Percentiles rank a stretch among this genome's conserved stretches.
Evolutionary conservation across 106 monocot genomes (phyloP).

Genomic region (Dendrobium catenatum): DNA sequence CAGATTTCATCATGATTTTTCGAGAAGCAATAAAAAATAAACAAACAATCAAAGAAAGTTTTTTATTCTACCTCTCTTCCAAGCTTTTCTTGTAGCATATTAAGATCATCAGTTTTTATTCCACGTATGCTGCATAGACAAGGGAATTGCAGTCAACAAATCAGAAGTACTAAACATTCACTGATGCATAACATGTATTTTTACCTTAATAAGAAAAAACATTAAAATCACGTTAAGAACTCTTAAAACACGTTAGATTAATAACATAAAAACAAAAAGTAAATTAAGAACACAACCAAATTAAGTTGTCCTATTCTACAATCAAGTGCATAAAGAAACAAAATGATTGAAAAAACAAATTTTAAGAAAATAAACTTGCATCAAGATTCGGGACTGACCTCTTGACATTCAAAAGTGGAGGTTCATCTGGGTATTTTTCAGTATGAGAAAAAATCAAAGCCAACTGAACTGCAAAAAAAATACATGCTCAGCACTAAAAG

Average conservation of each 20-base stretch:
- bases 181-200: neutral
- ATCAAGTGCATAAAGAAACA: neutral
- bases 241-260: neutral
- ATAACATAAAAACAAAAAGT: neutral
- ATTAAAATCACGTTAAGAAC: neutral
- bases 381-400: conserved; percentile 36
- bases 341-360: neutral
- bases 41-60: neutral
- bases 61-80: conserved; percentile 52
- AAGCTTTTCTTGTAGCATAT: conserved; percentile 62
- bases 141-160: neutral
- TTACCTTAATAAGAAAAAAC: too few species aligned
- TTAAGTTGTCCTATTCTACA: neutral
- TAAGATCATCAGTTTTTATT: conserved; percentile 69
- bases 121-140: conserved; percentile 64
- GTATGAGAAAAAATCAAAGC: conserved; percentile 88
- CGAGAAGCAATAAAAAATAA: neutral
- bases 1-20: neutral
- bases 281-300: neutral
- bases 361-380: neutral
- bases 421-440: conserved; percentile 92
- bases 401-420: conserved; percentile 81
- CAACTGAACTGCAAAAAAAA: conserved; percentile 68
- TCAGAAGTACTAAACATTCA: too few species aligned
- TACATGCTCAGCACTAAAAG: neutral